Evolutionary conservation across 208 protist genomes (phyloP), one percentile per base, ranked within the genome.

Genomic region (Wallacemonas sp.): DNA sequence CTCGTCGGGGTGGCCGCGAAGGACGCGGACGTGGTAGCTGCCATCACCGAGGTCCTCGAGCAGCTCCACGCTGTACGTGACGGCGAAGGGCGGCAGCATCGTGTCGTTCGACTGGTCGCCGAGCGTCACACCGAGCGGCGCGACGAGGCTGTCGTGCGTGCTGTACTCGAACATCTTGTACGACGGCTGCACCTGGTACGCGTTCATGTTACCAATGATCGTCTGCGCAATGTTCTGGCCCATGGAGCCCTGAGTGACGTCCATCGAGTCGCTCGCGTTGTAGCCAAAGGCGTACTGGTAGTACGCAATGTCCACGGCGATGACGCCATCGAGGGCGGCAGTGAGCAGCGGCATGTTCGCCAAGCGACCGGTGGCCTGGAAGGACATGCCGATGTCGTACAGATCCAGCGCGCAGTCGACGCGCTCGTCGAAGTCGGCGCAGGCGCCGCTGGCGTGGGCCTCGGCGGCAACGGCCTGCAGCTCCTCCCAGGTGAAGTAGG

Each of bases 151-250:
- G 70, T 87, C 86, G 68, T 92, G 77, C 14, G 80, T 70, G 68
- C 81, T 87, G 78, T 84, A 92, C 64, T 92, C 70, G 61, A 72
- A 86, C 57, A 92, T 38, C 58, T 75, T 78, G 68, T 80, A 78
- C 30, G 72, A 75, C 34, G 68, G 54, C 24, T 72, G 72, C 48
- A 70, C 56, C 44, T 80, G 65, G 70, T 77, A 58, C 3, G 60
- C 58, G 62, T 79, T 54, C 30, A 80, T 82, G 70, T 83, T 90
- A 17, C 36, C 43, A 29, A 90, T 36, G 43, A 90, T 72, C 56
- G 71, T 52, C 56, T 83, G 70, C 49, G 69, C 77, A 44, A 87
- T 43, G 46, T 74, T 74, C 63, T 86, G 77, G 16, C 61, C 72
- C 62, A 76, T 58, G 27, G 74, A 58, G 46, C 74, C 71, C 67